Evolutionary conservation across 768 basidiomycete genomes (phyloP).

Genomic region (Pleurotus ostreatus): DNA sequence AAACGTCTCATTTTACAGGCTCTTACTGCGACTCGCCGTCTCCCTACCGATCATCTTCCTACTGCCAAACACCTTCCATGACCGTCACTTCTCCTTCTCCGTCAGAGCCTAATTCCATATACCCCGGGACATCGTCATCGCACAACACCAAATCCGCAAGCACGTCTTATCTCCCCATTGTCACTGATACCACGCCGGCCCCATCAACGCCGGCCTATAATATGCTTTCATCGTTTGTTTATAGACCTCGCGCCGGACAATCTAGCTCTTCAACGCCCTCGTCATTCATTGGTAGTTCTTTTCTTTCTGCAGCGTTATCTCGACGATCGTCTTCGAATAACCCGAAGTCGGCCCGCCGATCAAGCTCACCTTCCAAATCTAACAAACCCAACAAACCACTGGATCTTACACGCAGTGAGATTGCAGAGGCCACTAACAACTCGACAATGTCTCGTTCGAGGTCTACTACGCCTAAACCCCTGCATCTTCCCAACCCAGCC

Average conservation of each 20-base stretch:
- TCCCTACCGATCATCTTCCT: slow-evolving; percentile 3
- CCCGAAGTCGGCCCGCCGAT: slow-evolving; percentile 1
- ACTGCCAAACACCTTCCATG: slow-evolving; percentile 10
- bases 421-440: background rate
- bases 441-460: slow-evolving; percentile 22
- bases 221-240: slow-evolving; percentile 57
- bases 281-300: slow-evolving; percentile 28
- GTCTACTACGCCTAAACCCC: slow-evolving; percentile 20
- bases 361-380: slow-evolving; percentile 11
- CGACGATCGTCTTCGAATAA: slow-evolving; percentile 11
- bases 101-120: slow-evolving; percentile 20
- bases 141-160: slow-evolving; percentile 11
- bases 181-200: slow-evolving; percentile 35
- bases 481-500: slow-evolving; percentile 11
- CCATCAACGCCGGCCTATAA: slow-evolving; percentile 55
- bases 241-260: slow-evolving; percentile 21
- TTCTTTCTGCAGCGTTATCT: slow-evolving; percentile 17
- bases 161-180: slow-evolving; percentile 2
- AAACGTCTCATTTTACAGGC: slow-evolving; percentile 1
- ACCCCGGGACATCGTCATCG: slow-evolving; percentile 22
- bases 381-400: slow-evolving; percentile 14
- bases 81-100: slow-evolving; percentile 15
- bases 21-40: background rate
- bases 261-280: slow-evolving; percentile 30
- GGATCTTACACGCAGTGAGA: slow-evolving; percentile 8